phyloP scores from a whole-genome alignment of 2,329 filamentous ascomycete species.

The Sporothrix luriei region DNA sequence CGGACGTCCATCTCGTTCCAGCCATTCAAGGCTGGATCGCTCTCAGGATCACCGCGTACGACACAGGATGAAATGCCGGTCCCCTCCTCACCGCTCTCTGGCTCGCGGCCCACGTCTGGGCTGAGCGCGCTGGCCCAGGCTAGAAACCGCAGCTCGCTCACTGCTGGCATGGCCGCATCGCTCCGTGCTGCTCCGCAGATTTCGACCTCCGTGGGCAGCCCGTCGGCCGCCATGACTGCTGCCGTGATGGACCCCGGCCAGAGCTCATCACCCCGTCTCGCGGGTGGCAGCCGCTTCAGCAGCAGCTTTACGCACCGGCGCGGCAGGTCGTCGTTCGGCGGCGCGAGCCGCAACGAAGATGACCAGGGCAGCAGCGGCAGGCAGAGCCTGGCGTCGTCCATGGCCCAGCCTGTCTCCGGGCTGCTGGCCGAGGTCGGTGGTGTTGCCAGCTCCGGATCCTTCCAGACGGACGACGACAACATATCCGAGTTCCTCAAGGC shows the following conservation, averaged over 20 bases:
- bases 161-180: conserved; percentile 73
- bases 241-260: conserved; percentile 56
- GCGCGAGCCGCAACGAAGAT: conserved; percentile 69
- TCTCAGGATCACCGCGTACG: conserved; percentile 79
- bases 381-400: conserved; percentile 71
- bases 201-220: conserved; percentile 42
- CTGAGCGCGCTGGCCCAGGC: conserved; percentile 58
- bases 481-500: conserved; percentile 92
- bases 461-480: conserved; percentile 81
- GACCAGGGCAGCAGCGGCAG: conserved; percentile 80
- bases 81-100: conserved; percentile 55
- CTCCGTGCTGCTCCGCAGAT: conserved; percentile 66
- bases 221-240: conserved; percentile 14
- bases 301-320: conserved; percentile 91
- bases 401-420: conserved; percentile 74
- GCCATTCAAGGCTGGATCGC: conserved; percentile 91
- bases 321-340: conserved; percentile 74
- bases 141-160: conserved; percentile 71
- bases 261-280: conserved; percentile 74
- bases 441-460: conserved; percentile 64
- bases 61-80: conserved; percentile 54
- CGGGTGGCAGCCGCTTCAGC: conserved; percentile 76
- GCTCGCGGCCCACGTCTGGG: conserved; percentile 55
- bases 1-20: conserved; percentile 87
- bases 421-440: conserved; percentile 68